Base-by-base conservation (phyloP, 2,329 filamentous ascomycete species). In the Septoria petroselini region DNA sequence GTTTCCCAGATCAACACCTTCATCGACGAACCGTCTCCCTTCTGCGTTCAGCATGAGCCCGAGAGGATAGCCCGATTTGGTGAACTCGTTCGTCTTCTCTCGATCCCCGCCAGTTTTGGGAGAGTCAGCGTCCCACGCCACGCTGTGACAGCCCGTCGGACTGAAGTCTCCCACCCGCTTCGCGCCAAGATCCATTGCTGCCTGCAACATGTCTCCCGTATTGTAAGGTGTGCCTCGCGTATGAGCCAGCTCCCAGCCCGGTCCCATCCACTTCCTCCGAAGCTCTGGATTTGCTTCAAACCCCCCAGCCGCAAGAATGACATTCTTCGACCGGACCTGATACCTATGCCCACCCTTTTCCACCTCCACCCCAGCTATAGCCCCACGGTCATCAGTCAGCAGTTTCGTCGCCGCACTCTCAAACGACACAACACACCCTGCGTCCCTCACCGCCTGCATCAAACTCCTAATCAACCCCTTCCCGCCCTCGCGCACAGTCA, bases 1-100 rank as follows among this genome's bases (percentile, higher is more conserved):
- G 61, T 86, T 86, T 2, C 82, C 71, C 55, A 85, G 64, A 57
- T 86, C 83, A 7, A 79, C 58, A 0, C 83, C 83, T 60, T 86
- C 83, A 57, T 86, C 82, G 0, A 86, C 81, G 59, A 86, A 86
- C 1, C 83, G 71, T 34, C 75, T 61, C 0, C 83, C 83, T 0
- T 76, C 60, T 0, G 65, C 64, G 58, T 86, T 86, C 12, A 86
- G 50, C 77, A 84, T 85, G 9, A 86, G 57, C 0, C 83, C 83
- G 0, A 86, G 70, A 0, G 83, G 82, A 57, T 86, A 86, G 1
- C 83, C 83, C 0, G 79, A 83, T 61, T 86, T 86, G 5, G 83
- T 86, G 60, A 77, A 84, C 62, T 85, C 77, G 58, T 86, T 86
- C 3, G 82, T 82, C 2, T 79, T 67, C n/a, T 67, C 68, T 1